Conservation (phyloP, 768 basidiomycete species). For the Coprinopsis marcescibilis region DNA sequence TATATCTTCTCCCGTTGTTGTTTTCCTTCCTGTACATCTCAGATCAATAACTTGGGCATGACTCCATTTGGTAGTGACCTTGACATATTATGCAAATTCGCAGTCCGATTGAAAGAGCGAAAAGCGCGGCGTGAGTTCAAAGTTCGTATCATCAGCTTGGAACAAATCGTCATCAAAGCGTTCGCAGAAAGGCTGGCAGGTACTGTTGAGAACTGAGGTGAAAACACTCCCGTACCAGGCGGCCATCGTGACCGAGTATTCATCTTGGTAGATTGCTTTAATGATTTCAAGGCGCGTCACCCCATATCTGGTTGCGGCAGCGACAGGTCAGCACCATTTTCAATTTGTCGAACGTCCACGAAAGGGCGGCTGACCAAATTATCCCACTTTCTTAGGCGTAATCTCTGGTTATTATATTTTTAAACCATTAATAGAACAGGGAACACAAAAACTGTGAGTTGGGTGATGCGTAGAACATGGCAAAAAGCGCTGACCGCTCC, state of each 20-base stretch:
- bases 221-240: not conserved
- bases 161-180: not conserved
- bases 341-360: not conserved
- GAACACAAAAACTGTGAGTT: slow-evolving; percentile 18
- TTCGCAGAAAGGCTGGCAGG: too few relatives aligned
- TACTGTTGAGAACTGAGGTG: too few relatives aligned
- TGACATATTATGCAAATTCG: not conserved
- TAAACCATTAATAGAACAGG: slow-evolving; percentile 38
- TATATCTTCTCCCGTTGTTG: not conserved
- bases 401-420: slow-evolving; percentile 65
- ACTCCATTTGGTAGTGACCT: slow-evolving; percentile 7
- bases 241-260: not conserved
- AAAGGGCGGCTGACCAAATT: not conserved
- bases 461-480: too few relatives aligned
- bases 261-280: not conserved
- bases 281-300: slow-evolving; percentile 27
- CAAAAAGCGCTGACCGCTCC: slow-evolving; percentile 12
- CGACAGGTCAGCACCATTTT: slow-evolving; percentile 41
- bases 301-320: slow-evolving; percentile 50
- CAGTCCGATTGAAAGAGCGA: slow-evolving; percentile 8
- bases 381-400: slow-evolving; percentile 35
- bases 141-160: not conserved
- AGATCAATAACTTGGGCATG: not conserved
- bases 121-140: not conserved
- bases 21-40: not conserved